phyloP scores from a whole-genome alignment of 805 yeast genomes.

The Pichia sporocuriosa region DNA sequence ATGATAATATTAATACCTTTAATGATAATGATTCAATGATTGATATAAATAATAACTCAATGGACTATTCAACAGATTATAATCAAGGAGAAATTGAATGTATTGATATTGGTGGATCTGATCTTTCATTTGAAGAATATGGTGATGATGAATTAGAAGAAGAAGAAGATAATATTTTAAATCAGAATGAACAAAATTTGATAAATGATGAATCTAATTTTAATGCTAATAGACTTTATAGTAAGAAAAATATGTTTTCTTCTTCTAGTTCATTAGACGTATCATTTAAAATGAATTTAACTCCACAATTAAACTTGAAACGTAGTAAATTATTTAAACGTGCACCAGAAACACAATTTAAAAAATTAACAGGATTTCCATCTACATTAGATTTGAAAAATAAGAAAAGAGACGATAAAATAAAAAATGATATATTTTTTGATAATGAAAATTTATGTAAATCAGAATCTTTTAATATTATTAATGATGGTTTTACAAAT shows the following conservation, averaged over 20 bases:
- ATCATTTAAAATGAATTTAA: conserved; percentile 24
- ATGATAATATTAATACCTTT: background rate
- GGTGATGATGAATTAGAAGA: conserved; percentile 17
- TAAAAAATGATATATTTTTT: background rate
- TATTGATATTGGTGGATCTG: conserved; percentile 27
- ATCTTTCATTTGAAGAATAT: conserved; percentile 18
- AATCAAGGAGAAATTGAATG: conserved; percentile 22
- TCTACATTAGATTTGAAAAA: conserved; percentile 20
- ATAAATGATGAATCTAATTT: background rate
- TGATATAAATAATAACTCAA: conserved; percentile 8
- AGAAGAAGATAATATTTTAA: conserved; percentile 5
- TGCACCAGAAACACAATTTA: conserved; percentile 5
- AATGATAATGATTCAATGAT: background rate
- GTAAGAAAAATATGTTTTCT: conserved; percentile 3
- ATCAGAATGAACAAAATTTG: background rate
- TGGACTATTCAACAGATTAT: conserved; percentile 16
- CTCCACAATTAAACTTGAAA: background rate
- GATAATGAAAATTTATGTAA: background rate
- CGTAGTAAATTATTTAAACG: background rate
- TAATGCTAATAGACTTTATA: conserved; percentile 2
- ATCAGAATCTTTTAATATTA: background rate
- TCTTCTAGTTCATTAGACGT: conserved; percentile 24
- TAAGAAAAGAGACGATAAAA: background rate
- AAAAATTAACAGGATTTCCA: conserved; percentile 9
- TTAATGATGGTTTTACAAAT: conserved; percentile 4